Conservation (phyloP, 306 rosid genomes). For the Macrotyloma uniflorum region DNA sequence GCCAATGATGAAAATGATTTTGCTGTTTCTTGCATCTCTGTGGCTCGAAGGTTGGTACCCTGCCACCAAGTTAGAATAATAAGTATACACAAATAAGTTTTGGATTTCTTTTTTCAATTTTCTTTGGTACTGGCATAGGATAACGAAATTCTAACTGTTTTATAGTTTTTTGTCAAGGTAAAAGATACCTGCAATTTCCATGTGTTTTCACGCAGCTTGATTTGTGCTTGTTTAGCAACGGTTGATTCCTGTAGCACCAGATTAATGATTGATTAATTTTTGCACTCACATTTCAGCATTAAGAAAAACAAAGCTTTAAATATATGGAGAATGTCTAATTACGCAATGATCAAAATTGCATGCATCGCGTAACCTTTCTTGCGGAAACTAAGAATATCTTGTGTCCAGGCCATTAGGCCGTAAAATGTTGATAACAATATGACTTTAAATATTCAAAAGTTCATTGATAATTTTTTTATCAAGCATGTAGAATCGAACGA, state of each 20-base stretch:
- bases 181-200: conserved; percentile 61
- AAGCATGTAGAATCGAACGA: not conserved
- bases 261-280: conserved; percentile 16
- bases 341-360: not conserved
- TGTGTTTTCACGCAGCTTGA: conserved; percentile 75
- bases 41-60: conserved; percentile 60
- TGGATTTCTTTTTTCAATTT: not conserved
- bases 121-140: conserved; percentile 8
- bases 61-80: conserved; percentile 38
- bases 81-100: not conserved
- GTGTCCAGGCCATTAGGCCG: not conserved
- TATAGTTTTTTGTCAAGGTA: not conserved
- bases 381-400: not conserved
- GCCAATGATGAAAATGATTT: conserved; percentile 85
- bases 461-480: not conserved
- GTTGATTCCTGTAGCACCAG: conserved; percentile 61
- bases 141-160: not conserved
- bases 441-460: not conserved
- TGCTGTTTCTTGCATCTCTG: conserved; percentile 85
- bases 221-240: conserved; percentile 63
- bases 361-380: not conserved
- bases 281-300: not conserved
- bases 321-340: not conserved
- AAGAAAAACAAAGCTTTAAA: not conserved
- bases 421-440: not conserved